phyloP scores from a whole-genome alignment of 495 filamentous ascomycete genomes.

The Corynascus novoguineensis region DNA sequence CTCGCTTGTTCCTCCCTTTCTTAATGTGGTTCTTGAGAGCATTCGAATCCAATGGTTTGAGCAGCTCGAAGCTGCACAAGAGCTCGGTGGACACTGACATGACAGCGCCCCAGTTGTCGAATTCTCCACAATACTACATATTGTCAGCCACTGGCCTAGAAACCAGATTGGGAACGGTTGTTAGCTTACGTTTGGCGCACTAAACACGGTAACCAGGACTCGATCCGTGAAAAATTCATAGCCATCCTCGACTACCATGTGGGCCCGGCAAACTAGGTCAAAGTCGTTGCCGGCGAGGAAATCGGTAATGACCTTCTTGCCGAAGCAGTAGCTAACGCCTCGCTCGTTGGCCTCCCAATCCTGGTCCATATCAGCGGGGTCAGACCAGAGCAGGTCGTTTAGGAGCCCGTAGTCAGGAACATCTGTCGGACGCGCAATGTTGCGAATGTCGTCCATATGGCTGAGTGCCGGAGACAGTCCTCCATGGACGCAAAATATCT shows the following conservation, averaged over 20 bases:
- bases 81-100: constrained; percentile 95
- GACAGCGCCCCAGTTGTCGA: constrained; percentile 98
- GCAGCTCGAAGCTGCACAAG: constrained; percentile 92
- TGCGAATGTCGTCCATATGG: constrained; percentile 97
- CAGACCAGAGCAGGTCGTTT: constrained; percentile 96
- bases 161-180: background rate
- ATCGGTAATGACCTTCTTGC: constrained; percentile 96
- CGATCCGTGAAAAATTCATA: constrained; percentile 99
- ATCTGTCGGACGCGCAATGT: constrained; percentile 92
- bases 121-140: constrained; percentile 90
- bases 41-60: constrained; percentile 95
- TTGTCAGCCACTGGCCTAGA: constrained; percentile 4
- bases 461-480: constrained; percentile 86
- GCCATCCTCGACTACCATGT: constrained; percentile 99
- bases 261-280: constrained; percentile 91
- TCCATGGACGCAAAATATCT: constrained; percentile 99
- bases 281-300: constrained; percentile 95
- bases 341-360: constrained; percentile 98
- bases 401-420: constrained; percentile 95
- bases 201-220: constrained; percentile 94
- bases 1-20: constrained; percentile 83
- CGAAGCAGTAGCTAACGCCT: constrained; percentile 97
- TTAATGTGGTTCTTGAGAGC: constrained; percentile 99
- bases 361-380: constrained; percentile 94
- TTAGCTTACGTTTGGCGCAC: constrained; percentile 84